phyloP scores from a whole-genome alignment of 306 rosid species.

The Sesbania bispinosa region DNA sequence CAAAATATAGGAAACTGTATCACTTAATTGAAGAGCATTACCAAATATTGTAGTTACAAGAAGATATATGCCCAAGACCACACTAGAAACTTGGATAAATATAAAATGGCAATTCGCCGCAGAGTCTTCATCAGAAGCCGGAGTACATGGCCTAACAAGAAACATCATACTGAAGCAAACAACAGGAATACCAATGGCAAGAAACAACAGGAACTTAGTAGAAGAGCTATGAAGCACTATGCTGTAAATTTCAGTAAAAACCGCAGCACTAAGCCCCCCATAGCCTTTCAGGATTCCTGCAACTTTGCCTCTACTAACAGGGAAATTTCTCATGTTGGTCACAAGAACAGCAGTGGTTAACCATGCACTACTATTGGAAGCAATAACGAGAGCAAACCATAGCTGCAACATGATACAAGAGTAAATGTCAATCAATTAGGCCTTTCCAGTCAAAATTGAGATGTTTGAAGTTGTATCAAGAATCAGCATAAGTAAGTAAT shows the following conservation, averaged over 20 bases:
- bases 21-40: conserved; percentile 31
- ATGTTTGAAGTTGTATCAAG: neutral
- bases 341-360: conserved; percentile 68
- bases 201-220: conserved; percentile 49
- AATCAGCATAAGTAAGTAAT: neutral
- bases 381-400: conserved; percentile 64
- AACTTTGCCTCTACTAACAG: conserved; percentile 64
- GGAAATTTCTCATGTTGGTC: conserved; percentile 85
- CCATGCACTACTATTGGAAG: conserved; percentile 76
- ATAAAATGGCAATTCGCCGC: conserved; percentile 50
- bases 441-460: neutral
- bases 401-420: conserved; percentile 37
- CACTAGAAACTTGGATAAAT: conserved; percentile 55
- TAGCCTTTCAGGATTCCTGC: conserved; percentile 74
- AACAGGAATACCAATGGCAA: conserved; percentile 59
- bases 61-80: conserved; percentile 61
- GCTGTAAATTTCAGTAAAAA: conserved; percentile 66
- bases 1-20: conserved; percentile 37
- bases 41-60: conserved; percentile 54
- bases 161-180: conserved; percentile 67
- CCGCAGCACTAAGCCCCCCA: conserved; percentile 74
- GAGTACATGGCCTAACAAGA: conserved; percentile 69
- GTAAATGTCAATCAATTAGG: neutral
- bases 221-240: conserved; percentile 57
- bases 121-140: conserved; percentile 56